These are phyloP conservation scores for Sungouiella thailandica DNA, from an alignment of 805 yeast species.

Conservation along the genomic window DNA sequence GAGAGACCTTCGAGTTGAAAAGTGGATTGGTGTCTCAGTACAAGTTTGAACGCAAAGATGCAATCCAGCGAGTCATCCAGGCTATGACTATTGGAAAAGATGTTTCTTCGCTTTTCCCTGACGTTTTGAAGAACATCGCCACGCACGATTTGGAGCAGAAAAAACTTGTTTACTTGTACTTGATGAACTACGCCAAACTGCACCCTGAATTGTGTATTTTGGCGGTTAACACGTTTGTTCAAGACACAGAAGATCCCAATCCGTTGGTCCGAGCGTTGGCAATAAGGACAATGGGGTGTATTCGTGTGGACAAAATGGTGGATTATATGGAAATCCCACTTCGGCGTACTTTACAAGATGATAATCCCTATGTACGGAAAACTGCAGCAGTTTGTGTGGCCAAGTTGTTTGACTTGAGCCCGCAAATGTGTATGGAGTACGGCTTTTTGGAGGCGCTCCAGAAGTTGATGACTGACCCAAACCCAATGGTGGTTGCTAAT, in stretches of 20 bases:
- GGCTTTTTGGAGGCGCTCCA: conserved; percentile 74
- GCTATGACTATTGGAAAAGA: conserved; percentile 99
- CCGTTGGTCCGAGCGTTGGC: conserved; percentile 95
- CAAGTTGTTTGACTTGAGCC: conserved; percentile 81
- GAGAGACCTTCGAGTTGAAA: conserved; percentile 87
- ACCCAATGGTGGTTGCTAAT: conserved; percentile 97
- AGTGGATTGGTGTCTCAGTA: conserved; percentile 91
- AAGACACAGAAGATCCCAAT: conserved; percentile 93
- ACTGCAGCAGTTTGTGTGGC: conserved; percentile 98
- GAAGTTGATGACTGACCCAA: conserved; percentile 71
- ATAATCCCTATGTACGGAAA: conserved; percentile 94
- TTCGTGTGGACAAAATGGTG: conserved; percentile 89
- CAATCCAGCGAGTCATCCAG: conserved; percentile 92
- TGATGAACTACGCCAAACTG: conserved; percentile 96
- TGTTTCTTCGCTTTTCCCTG: conserved; percentile 91
- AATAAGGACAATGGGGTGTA: conserved; percentile 97
- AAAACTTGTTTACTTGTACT: conserved; percentile 87
- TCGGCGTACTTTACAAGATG: conserved; percentile 79
- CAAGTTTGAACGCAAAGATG: conserved; percentile 92
- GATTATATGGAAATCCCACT: conserved; percentile 92
- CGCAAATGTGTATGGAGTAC: conserved; percentile 75
- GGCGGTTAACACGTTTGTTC: conserved; percentile 95
- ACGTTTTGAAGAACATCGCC: conserved; percentile 92
- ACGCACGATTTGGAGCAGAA: conserved; percentile 96
- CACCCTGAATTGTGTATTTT: conserved; percentile 94